These are phyloP conservation scores for Graphium sp. DNA, from an alignment of 2,329 filamentous ascomycete species.

Conservation along the genomic window DNA sequence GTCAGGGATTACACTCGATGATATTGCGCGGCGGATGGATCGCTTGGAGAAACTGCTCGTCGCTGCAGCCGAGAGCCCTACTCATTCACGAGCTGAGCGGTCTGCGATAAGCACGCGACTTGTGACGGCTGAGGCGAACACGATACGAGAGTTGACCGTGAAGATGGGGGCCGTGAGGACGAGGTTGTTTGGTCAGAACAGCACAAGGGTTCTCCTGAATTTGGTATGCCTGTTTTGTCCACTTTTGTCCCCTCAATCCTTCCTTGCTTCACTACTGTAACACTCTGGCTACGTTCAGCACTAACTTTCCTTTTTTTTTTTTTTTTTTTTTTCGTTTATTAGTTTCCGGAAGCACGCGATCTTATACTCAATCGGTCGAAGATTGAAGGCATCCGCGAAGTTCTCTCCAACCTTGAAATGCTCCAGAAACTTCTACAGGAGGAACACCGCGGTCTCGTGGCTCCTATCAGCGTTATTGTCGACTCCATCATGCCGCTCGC, in stretches of 20 bases:
- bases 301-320: background rate
- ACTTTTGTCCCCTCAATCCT: background rate
- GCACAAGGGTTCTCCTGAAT: slow-evolving; percentile 33
- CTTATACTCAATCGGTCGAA: slow-evolving; percentile 27
- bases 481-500: slow-evolving; percentile 41
- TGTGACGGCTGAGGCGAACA: slow-evolving; percentile 20
- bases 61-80: too few species aligned
- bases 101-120: slow-evolving; percentile 12
- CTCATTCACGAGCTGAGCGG: slow-evolving; percentile 17
- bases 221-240: slow-evolving; percentile 19
- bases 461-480: slow-evolving; percentile 37
- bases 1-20: slow-evolving; percentile 22
- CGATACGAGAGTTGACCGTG: slow-evolving; percentile 30
- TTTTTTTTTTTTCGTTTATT: slow-evolving; percentile 3
- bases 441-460: slow-evolving; percentile 25
- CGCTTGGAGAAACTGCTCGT: slow-evolving; percentile 33
- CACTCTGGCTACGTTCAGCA: too few species aligned
- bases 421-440: slow-evolving; percentile 30
- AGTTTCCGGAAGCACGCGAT: background rate
- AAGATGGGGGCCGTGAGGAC: slow-evolving; percentile 28
- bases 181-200: slow-evolving; percentile 34
- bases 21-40: slow-evolving; percentile 31
- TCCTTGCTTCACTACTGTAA: background rate
- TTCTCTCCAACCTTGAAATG: slow-evolving; percentile 25
- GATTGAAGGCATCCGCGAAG: slow-evolving; percentile 20